phyloP scores from a whole-genome alignment of 2,329 filamentous ascomycete genomes.

The Talaromyces sp. region DNA sequence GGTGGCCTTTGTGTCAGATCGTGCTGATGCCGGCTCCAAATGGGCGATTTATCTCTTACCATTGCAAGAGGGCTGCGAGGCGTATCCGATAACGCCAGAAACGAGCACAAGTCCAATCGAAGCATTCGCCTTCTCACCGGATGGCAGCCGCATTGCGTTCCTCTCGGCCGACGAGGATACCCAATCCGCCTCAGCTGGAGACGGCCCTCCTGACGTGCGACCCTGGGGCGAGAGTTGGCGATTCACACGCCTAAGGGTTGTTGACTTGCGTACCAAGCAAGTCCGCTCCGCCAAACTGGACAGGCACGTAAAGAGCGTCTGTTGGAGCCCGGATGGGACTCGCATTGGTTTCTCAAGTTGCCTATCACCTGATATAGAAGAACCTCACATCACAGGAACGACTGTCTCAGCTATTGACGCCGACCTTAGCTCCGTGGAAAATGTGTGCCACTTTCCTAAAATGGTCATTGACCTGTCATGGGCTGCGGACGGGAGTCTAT shows the following conservation, averaged over 20 bases:
- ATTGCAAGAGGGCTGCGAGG: conserved; percentile 8
- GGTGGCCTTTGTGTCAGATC: conserved; percentile 20
- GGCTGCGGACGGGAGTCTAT: conserved; percentile 1
- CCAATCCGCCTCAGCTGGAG: not conserved
- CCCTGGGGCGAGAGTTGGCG: conserved; percentile 17
- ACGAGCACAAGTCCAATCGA: conserved; percentile 12
- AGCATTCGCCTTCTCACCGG: conserved; percentile 13
- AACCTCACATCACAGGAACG: not conserved
- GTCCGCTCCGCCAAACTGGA: conserved; percentile 15
- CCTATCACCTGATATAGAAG: conserved; percentile 7
- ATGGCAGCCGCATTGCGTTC: conserved; percentile 15
- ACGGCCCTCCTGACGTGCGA: not conserved
- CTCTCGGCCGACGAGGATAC: conserved; percentile 17
- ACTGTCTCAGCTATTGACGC: not conserved
- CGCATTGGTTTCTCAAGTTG: conserved; percentile 14
- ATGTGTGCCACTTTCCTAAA: conserved; percentile 6
- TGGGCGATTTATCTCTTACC: conserved; percentile 16
- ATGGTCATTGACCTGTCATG: conserved; percentile 4
- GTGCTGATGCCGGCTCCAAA: conserved; percentile 13
- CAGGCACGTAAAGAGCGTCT: conserved; percentile 16
- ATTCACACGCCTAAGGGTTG: conserved; percentile 18
- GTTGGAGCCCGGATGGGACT: conserved; percentile 18
- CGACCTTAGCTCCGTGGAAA: conserved; percentile 6
- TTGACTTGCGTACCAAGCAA: conserved; percentile 17
- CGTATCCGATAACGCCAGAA: conserved; percentile 15